phyloP scores from a whole-genome alignment of 371 early-diverging fungal species.

The Mucor sp. region DNA sequence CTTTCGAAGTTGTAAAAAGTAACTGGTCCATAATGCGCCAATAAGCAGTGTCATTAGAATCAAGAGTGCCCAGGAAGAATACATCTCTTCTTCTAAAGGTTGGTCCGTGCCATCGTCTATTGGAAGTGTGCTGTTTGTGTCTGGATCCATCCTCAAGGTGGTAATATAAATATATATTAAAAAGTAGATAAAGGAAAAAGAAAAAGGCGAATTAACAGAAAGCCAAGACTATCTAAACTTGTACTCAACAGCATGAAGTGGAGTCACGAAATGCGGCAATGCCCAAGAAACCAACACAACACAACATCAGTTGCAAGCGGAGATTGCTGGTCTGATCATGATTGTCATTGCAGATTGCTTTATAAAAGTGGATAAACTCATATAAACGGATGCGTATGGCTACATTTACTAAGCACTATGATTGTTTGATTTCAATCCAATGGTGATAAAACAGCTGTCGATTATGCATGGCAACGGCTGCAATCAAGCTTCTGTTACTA shows the following conservation, averaged over 20 bases:
- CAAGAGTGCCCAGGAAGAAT: conserved; percentile 83
- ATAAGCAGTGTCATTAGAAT: conserved; percentile 83
- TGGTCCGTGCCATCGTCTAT: conserved; percentile 28
- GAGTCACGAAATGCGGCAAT: conserved; percentile 1
- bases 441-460: not conserved
- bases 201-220: not conserved
- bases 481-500: not conserved
- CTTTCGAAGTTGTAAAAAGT: conserved; percentile 81
- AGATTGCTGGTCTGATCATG: not conserved
- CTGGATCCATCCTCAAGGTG: conserved; percentile 14
- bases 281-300: too few relatives aligned
- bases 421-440: not conserved
- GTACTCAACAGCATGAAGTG: not conserved
- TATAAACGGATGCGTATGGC: not conserved
- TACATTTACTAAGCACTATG: not conserved
- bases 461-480: not conserved
- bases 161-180: not conserved
- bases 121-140: conserved; percentile 20
- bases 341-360: not conserved
- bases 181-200: not conserved
- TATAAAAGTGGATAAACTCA: not conserved
- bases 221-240: conserved; percentile 1
- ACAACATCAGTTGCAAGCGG: not conserved
- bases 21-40: conserved; percentile 81
- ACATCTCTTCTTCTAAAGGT: conserved; percentile 71